A percentile compares a stretch with the other conserved stretches of the same genome.
phyloP scores from a whole-genome alignment of 1,139 yeast genomes.

The Candida pseudoviswanathii region DNA sequence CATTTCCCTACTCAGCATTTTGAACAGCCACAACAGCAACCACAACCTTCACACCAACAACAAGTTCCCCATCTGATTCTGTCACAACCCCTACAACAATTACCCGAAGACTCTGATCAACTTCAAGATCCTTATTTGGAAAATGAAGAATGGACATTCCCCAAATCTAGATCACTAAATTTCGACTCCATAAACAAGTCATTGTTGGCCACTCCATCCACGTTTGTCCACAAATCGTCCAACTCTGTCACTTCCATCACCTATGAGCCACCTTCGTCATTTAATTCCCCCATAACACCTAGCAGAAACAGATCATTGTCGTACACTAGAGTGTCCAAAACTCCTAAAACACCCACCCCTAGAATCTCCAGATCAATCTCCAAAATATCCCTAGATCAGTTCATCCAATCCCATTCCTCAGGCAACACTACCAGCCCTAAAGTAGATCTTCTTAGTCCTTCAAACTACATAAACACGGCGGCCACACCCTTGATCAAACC shows the following conservation, averaged over 20 bases:
- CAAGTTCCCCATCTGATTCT: slow-evolving; percentile 1
- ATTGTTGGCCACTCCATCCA: neutral
- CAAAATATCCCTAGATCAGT: slow-evolving; percentile 3
- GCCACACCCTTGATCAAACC: slow-evolving; percentile 1
- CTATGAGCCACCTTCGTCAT: neutral
- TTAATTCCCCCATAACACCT: neutral
- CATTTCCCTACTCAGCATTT: slow-evolving; percentile 1
- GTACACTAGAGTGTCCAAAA: neutral
- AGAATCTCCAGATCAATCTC: slow-evolving; percentile 2
- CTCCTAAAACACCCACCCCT: slow-evolving; percentile 2
- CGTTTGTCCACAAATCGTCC: neutral
- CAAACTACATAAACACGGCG: neutral
- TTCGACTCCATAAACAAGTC: slow-evolving; percentile 3
- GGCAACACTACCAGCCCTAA: neutral
- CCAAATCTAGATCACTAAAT: slow-evolving; percentile 1
- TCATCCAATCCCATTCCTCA: neutral
- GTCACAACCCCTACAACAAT: neutral
- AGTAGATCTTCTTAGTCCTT: slow-evolving; percentile 2
- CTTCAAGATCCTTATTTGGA: slow-evolving; percentile 5
- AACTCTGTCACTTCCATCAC: slow-evolving; percentile 3
- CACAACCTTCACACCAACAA: neutral
- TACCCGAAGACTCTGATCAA: slow-evolving; percentile 3
- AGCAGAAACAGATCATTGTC: slow-evolving; percentile 3
- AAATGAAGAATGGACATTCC: slow-evolving; percentile 2
- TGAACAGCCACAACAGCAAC: slow-evolving; percentile 6